Evolutionary conservation across 1,139 yeast species (phyloP), one percentile per base, ranked within the genome.

Genomic region (Suhomyces maxii): DNA sequence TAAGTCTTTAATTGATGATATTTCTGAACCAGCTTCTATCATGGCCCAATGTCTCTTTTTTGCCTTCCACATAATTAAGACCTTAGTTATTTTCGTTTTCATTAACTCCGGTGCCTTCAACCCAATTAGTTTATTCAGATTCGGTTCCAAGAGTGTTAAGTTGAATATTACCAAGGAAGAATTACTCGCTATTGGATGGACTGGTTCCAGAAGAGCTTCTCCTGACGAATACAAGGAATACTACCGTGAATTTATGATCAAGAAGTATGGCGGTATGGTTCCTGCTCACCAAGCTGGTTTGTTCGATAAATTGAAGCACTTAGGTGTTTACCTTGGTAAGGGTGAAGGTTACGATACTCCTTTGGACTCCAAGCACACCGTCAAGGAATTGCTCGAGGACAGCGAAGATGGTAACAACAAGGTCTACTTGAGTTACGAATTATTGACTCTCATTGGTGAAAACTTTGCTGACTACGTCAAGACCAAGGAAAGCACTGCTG

Each of bases 261-360:
- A 83, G 56, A 77, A 81, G 57, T 79, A 73, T 53, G 97, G 97
- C 46, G 93, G 96, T 14, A 74, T 89, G 60, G 80, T 89, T 45
- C 79, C 79, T 56, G 96, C 97, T 8, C 88, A 83, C 65, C 83
- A 82, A 61, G 73, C 79, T 18, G 97, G 97, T 13, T 65, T 83
- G 42, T 81, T 90, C 56, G 79, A 77, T 31, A 72, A 68, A 42
- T 76, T 90, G 55, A 76, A 73, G 53, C 68, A 73, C 39, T 80
- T 86, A 56, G 95, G 95, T 31, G 73, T 83, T 31, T 66, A 66
- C 25, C 78, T 93, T 54, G 78, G 78, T 26, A 68, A 71, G 10
- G 96, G 95, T 45, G 98, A 93, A 72, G 98, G 98, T 33, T 93
- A 73, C 67, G 79, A 79, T 56, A 82, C 90, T 25, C 86, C 86